Evolutionary conservation across 108 stramenopile species (phyloP), one percentile per base, ranked within the genome.

Genomic region (Seminavis robusta): DNA sequence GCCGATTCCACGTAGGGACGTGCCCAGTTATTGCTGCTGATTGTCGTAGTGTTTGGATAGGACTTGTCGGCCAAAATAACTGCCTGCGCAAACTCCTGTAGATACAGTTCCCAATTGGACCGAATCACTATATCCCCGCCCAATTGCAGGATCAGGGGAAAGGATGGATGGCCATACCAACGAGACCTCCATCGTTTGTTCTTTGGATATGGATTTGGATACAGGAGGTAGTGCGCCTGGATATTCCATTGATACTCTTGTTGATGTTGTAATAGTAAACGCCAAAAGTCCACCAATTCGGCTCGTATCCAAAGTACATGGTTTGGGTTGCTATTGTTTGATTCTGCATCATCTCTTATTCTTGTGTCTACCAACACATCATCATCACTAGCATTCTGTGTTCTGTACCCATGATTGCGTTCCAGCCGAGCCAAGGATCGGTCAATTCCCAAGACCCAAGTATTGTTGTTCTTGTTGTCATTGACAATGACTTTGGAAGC

Each of bases 141-240:
- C 15, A 61, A 31, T 17, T 56, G 41, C 30, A 88, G 52, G 29
- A 96, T 48, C 49, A 92, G 46, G 11, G 95, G 93, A 53, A 96
- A 94, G 46, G 71, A 41, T 15, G 95, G 79, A 52, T 96, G 95
- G 13, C 80, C 95, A 64, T 96, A 94, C 76, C 80, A 94, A 24
- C 95, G 80, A 26, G 57, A 47, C 40, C 73, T 71, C 7, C 88
- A 47, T 39, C 91, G 83, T 19, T 45, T 40, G 37, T 76, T 71
- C 56, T 90, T 96, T 6, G 95, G 95, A 73, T 96, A 94, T 1
- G 95, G 95, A 72, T 96, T 96, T 23, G 95, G 95, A 76, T 96
- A 96, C 20, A 94, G 61, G 23, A 94, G 25, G 52, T 69, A 94
- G 59, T 94, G 92, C 23, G 78, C 63, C 28, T 43, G 28, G 11